Evolutionary conservation across 139 green algal genomes (phyloP).

Genomic region (Dunaliella primolecta): DNA sequence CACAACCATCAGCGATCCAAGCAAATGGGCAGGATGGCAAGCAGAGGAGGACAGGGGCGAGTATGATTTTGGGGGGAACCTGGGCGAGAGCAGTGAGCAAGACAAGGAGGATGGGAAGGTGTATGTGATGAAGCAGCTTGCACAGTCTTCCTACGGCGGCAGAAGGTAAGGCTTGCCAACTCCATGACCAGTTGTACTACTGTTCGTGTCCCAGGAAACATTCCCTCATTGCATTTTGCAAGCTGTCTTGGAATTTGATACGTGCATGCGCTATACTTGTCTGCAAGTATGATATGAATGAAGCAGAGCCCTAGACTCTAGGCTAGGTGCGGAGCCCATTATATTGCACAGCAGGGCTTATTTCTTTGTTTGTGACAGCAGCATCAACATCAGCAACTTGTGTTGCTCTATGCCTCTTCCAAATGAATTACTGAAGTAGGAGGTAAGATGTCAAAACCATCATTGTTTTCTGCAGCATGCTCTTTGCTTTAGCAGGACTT

Average conservation of each 20-base stretch:
- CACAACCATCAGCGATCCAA: neutral
- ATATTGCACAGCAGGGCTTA: too few relatives aligned
- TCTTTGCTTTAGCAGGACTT: neutral
- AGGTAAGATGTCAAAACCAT: neutral
- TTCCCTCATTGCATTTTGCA: neutral
- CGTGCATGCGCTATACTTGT: neutral
- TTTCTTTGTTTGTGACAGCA: too few relatives aligned
- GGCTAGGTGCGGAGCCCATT: too few relatives aligned
- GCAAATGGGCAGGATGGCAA: neutral
- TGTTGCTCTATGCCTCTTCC: too few relatives aligned
- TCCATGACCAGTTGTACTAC: neutral
- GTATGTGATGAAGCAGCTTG: neutral
- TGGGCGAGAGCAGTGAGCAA: neutral
- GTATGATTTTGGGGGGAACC: neutral
- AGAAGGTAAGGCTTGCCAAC: neutral
- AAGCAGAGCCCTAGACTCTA: too few relatives aligned
- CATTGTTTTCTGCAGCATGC: neutral
- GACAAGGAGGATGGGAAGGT: neutral
- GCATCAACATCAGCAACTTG: too few relatives aligned
- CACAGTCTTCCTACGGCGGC: neutral
- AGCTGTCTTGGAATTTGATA: neutral
- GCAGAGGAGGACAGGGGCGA: neutral
- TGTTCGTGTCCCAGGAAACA: neutral
- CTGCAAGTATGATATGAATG: too few relatives aligned
- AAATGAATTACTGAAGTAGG: too few relatives aligned